phyloP scores from a whole-genome alignment of 2,329 filamentous ascomycete species.

The Cladophialophora yegresii region DNA sequence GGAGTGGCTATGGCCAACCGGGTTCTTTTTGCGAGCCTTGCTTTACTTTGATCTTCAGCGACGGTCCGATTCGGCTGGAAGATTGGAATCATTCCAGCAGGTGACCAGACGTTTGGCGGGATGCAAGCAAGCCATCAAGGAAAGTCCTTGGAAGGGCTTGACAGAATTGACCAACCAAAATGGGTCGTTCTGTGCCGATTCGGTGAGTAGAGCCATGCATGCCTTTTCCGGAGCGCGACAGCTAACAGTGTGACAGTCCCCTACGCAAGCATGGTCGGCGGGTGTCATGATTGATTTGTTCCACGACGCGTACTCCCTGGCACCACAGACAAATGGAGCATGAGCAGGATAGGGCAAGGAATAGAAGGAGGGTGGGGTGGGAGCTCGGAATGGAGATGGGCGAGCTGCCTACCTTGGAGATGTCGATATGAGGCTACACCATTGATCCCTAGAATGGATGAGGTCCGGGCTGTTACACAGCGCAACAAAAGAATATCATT shows the following conservation, averaged over 20 bases:
- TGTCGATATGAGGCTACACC: neutral
- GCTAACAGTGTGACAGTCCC: slow-evolving; percentile 59
- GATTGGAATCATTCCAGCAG: slow-evolving; percentile 90
- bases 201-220: slow-evolving; percentile 60
- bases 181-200: slow-evolving; percentile 81
- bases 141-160: slow-evolving; percentile 84
- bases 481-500: neutral
- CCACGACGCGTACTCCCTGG: slow-evolving; percentile 67
- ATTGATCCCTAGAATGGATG: neutral
- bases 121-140: slow-evolving; percentile 80
- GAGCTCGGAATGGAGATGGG: neutral
- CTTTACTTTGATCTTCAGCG: slow-evolving; percentile 85
- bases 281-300: slow-evolving; percentile 94
- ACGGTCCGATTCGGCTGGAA: slow-evolving; percentile 65
- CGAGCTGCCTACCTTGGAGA: neutral
- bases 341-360: slow-evolving; percentile 4
- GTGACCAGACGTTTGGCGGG: slow-evolving; percentile 78
- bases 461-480: neutral
- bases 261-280: slow-evolving; percentile 95
- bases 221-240: neutral
- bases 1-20: slow-evolving; percentile 97
- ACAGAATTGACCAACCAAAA: slow-evolving; percentile 91
- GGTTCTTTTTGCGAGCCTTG: slow-evolving; percentile 89
- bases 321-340: slow-evolving; percentile 20
- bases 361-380: neutral